Conservation (phyloP, 441 rosid genomes). For the Biscutella laevigata region DNA sequence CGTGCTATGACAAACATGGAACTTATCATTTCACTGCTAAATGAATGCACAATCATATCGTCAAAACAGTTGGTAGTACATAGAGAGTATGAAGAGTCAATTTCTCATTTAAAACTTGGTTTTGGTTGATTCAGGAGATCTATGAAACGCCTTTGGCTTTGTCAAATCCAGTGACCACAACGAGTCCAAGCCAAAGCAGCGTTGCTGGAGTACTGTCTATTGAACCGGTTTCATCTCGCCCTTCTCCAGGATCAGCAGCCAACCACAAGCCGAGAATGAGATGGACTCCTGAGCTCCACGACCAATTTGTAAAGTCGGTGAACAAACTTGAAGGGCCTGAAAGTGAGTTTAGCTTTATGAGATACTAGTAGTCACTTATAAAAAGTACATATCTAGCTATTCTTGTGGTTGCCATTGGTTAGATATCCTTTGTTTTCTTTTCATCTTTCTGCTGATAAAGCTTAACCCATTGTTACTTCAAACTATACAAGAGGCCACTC, state of each 20-base stretch:
- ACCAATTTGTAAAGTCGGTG: constrained; percentile 61
- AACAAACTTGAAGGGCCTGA: constrained; percentile 79
- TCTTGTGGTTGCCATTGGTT: not conserved
- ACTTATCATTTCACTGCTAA: not conserved
- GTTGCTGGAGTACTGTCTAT: constrained; percentile 28
- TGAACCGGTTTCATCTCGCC: constrained; percentile 36
- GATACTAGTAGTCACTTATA: not conserved
- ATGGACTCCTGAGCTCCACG: constrained; percentile 93
- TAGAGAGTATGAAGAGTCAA: not conserved
- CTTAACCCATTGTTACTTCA: constrained; percentile 8
- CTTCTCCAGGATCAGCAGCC: constrained; percentile 37
- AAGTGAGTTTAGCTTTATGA: constrained; percentile 37
- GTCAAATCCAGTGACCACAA: constrained; percentile 24
- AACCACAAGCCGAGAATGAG: constrained; percentile 77
- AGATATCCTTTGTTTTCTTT: constrained; percentile 2
- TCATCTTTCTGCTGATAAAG: not conserved
- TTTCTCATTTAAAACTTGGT: constrained; percentile 6
- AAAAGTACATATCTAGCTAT: not conserved
- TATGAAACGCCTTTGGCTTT: constrained; percentile 43
- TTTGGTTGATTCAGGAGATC: constrained; percentile 52
- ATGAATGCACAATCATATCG: not conserved
- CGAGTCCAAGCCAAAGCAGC: constrained; percentile 30
- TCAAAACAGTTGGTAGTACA: not conserved
- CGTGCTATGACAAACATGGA: not conserved
- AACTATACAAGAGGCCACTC: constrained; percentile 79